Base-by-base conservation (phyloP, 148 eudicot genomes). In the Dianthus caryophyllus region DNA sequence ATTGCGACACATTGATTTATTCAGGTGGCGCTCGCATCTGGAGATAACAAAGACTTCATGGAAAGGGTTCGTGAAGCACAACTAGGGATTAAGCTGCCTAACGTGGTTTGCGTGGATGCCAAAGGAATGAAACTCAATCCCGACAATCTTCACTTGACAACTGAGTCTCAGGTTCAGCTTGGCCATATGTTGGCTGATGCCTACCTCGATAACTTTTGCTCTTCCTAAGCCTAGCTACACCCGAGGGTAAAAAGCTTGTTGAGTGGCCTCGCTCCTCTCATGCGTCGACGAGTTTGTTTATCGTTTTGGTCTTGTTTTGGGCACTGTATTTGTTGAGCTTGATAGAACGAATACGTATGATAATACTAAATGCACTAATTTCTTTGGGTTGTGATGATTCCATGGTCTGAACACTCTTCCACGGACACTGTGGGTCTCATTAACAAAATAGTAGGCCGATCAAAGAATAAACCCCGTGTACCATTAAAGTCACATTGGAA, bases 1-100 rank as follows among this genome's bases (percentile, higher is more conserved):
- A 13, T 29, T 20, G 24, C 41, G 13, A 25, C 25, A 64, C n/a
- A 53, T 60, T 29, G 2, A 44, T 16, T 38, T 7, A 11, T 64
- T 68, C 76, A 86, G 97, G 98, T 94, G 39, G 97, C 96, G 15
- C 79, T 94, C 58, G 88, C 90, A 64, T 94, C 98, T 9, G 97
- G 98, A 26, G 84, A 88, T 1, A 67, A 67, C 39, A 81, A 75
- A 20, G 72, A 77, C 63, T n/a, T n/a, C n/a, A 56, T 88, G 12
- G 86, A 88, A 24, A 74, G 72, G 20, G 78, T 94, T 18, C 79
- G 96, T 61, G 86, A 82, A 69, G 87, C 80, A 9, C 97, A 90
- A 57, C 70, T 83, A 48, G 82, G 79, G 47, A 90, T 90, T 25
- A 80, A 86, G n/a, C 50, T 86, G 1, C 85, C 88, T 0, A 83